Evolutionary conservation across 1,284 basidiomycete species (phyloP).

Genomic region (Cerrena zonata): DNA sequence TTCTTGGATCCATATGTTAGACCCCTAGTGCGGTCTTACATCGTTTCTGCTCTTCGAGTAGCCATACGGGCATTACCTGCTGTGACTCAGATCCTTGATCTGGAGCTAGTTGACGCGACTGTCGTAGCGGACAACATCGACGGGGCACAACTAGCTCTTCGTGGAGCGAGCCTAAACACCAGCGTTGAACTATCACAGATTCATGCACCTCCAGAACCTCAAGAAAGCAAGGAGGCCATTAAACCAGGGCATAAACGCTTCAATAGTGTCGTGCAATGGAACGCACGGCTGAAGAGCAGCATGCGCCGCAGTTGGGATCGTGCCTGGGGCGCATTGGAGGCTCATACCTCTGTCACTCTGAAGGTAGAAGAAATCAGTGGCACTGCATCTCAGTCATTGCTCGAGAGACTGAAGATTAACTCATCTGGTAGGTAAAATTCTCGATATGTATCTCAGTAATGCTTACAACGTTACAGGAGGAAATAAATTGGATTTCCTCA

Average conservation of each 20-base stretch:
- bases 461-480: not conserved
- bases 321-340: conserved; percentile 59
- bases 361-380: conserved; percentile 46
- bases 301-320: conserved; percentile 59
- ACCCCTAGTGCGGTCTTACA: conserved; percentile 51
- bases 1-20: conserved; percentile 54
- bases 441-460: not conserved
- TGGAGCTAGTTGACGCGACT: conserved; percentile 54
- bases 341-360: conserved; percentile 46
- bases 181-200: conserved; percentile 30
- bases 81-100: conserved; percentile 58
- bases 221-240: not conserved
- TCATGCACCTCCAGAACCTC: not conserved
- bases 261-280: conserved; percentile 54
- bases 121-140: conserved; percentile 46
- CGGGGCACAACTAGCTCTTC: conserved; percentile 44
- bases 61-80: conserved; percentile 59
- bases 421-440: conserved; percentile 1
- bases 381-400: conserved; percentile 25
- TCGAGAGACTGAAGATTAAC: conserved; percentile 6
- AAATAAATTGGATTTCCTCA: conserved; percentile 28
- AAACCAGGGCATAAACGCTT: conserved; percentile 23
- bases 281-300: conserved; percentile 51
- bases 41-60: conserved; percentile 50
- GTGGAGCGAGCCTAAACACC: conserved; percentile 48